Percentiles rank a stretch among this genome's conserved stretches.
These are phyloP conservation scores for Blumeria graminis DNA, from an alignment of 2,329 filamentous ascomycete species.

Conservation along the genomic window DNA sequence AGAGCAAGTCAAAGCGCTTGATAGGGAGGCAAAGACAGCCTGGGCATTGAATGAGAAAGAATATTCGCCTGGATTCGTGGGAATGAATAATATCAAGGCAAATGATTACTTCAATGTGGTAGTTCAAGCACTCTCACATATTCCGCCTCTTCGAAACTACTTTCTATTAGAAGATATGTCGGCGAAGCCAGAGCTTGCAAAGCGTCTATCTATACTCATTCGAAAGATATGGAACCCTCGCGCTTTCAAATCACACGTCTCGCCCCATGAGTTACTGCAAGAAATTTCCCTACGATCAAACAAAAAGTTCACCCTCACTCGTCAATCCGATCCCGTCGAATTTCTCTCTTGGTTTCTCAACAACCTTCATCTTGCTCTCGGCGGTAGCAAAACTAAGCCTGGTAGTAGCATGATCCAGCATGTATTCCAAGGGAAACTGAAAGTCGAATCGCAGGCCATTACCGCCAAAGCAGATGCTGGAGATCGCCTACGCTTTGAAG, in stretches of 20 bases:
- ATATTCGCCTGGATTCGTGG: conserved; percentile 85
- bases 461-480: conserved; percentile 72
- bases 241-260: conserved; percentile 91
- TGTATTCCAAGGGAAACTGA: conserved; percentile 79
- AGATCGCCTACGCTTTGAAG: conserved; percentile 78
- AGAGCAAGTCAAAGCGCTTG: conserved; percentile 56
- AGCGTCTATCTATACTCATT: conserved; percentile 69
- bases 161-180: conserved; percentile 69
- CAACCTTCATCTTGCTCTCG: conserved; percentile 74
- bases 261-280: conserved; percentile 87
- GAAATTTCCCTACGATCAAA: conserved; percentile 76
- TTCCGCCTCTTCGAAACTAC: conserved; percentile 71
- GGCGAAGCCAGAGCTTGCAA: conserved; percentile 53
- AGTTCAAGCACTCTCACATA: conserved; percentile 75
- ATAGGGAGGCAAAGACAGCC: conserved; percentile 35
- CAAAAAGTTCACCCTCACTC: conserved; percentile 76
- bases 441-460: conserved; percentile 82
- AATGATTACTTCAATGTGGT: conserved; percentile 98
- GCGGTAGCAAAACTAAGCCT: conserved; percentile 70
- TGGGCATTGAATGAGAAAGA: conserved; percentile 64
- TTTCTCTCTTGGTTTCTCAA: conserved; percentile 97
- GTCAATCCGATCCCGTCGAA: conserved; percentile 85
- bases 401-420: conserved; percentile 70
- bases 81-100: conserved; percentile 99
- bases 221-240: conserved; percentile 96